Base-by-base conservation (phyloP, 2,329 filamentous ascomycete genomes). In the Huntiella bhutanensis region DNA sequence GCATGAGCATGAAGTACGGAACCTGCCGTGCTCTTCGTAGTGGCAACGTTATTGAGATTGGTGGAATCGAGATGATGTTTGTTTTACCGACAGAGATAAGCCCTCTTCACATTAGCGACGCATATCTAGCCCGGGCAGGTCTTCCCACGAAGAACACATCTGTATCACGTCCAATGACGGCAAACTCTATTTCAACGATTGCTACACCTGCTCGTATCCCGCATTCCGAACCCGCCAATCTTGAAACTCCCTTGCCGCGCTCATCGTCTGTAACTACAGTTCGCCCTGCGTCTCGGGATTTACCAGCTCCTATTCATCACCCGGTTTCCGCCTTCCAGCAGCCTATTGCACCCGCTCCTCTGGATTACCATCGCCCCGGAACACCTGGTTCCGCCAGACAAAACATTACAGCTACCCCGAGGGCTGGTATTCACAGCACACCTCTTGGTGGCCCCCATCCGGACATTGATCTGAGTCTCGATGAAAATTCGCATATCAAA, bases 11-110 rank as follows among this genome's bases (percentile, higher is more conserved):
- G 11, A 39, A 45, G 22, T 35, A 36, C 22, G 80, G 80, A 10
- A 65, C 71, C 35, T 70, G 75, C 33, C 71, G 75, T 33, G 65
- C 74, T 28, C 70, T 98, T 19, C 75, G 76, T 37, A 94, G 87
- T 55, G 91, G 91, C 49, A 80, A 88, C 58, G 84, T 96, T 38
- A 79, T 98, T 49, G 86, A 94, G 57, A 83, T 96, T 57, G 82
- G 81, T 55, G 83, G 83, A 45, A 82, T 91, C 1, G 88, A 98
- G 65, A 98, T 98, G 91, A 88, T 96, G 69, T 98, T 98, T 61
- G 84, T 95, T 41, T 74, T 93, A n/a, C 88, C 91, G 0, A 76
- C 75, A 17, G 79, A 82, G 53, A 68, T 75, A 40, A 68, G 66
- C 47, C 73, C 75, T 17, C 69, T 86, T 19, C 68, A 73, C 41